Conservation (phyloP, 306 rosid genomes). For the Calophaca sinica region DNA sequence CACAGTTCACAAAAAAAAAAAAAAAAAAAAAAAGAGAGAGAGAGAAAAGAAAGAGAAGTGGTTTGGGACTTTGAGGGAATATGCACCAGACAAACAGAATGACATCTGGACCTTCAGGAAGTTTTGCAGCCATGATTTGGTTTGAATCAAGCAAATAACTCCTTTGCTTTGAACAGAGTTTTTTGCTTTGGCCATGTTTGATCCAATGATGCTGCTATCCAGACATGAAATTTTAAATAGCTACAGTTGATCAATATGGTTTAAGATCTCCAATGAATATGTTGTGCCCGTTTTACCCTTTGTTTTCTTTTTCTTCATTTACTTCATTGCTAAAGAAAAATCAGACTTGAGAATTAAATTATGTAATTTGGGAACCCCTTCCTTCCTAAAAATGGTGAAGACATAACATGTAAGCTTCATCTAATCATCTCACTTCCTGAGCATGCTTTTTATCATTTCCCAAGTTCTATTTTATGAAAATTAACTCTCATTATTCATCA, state of each 20-base stretch:
- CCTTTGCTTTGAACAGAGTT: slow-evolving; percentile 10
- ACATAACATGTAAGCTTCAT: slow-evolving; percentile 18
- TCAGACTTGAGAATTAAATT: neutral
- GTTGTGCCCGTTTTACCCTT: neutral
- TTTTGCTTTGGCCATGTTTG: slow-evolving; percentile 17
- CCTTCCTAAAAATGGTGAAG: neutral
- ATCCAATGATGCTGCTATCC: neutral
- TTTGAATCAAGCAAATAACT: neutral
- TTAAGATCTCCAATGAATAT: neutral
- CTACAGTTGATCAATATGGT: neutral
- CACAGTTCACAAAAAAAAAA: neutral
- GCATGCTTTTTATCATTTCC: neutral
- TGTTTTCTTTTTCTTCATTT: slow-evolving; percentile 29
- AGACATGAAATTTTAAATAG: neutral
- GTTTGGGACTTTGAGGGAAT: neutral
- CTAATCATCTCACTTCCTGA: slow-evolving; percentile 1
- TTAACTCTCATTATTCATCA: slow-evolving; percentile 23
- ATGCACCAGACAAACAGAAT: neutral
- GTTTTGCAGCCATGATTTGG: slow-evolving; percentile 42
- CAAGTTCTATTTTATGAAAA: slow-evolving; percentile 5
- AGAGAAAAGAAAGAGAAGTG: neutral
- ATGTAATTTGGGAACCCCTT: neutral
- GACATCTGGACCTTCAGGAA: slow-evolving; percentile 1
- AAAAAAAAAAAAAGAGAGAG: neutral
- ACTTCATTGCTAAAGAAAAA: neutral